Base-by-base conservation (phyloP, 208 protist genomes). In the Crithidia bombi region DNA sequence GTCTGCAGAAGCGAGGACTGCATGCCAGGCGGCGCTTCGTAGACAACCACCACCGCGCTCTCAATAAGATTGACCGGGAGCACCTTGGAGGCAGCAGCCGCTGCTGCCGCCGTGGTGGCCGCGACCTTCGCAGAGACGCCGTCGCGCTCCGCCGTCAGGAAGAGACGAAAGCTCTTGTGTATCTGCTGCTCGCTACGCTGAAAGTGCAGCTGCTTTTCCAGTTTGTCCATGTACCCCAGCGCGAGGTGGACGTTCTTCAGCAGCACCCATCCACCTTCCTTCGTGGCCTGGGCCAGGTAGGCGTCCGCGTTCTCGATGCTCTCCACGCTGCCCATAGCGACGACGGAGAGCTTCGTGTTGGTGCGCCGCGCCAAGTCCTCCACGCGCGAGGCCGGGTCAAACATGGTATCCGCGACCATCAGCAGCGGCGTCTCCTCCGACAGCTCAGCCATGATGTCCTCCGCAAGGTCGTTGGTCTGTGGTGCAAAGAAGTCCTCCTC, bases 221-320 rank as follows among this genome's bases (percentile, higher is more conserved):
- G 69, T 19, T 82, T 75, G 41, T 84, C 67, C 38, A 99, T 87
- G 92, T 97, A 99, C 25, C 78, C 63, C 26, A 96, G 90, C 1
- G 95, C 94, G 6, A 99, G 79, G 81, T 99, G 98, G 3, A 99
- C 93, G 80, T 99, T 99, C 82, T 99, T 99, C 14, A 99, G 82
- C 41, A 99, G 78, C 36, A 99, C 92, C 99, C 98, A 99, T 0
- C 73, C 72, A 21, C 98, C 97, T 7, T 49, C 56, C 54, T 81
- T 85, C 50, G 96, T 86, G 3, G 90, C 94, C 14, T 78, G 64
- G 12, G 64, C 71, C 25, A 99, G 91, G 41, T 97, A 94, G 35
- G 86, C 76, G 49, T 99, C 96, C 6, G 98, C 98, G 19, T 74
- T 78, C 19, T 84, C 83, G 50, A 95, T 94, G 43, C 97, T 94